Percentiles rank a stretch among this genome's conserved stretches.
Evolutionary conservation across 2,329 filamentous ascomycete genomes (phyloP).

Genomic region (Cladophialophora exuberans): DNA sequence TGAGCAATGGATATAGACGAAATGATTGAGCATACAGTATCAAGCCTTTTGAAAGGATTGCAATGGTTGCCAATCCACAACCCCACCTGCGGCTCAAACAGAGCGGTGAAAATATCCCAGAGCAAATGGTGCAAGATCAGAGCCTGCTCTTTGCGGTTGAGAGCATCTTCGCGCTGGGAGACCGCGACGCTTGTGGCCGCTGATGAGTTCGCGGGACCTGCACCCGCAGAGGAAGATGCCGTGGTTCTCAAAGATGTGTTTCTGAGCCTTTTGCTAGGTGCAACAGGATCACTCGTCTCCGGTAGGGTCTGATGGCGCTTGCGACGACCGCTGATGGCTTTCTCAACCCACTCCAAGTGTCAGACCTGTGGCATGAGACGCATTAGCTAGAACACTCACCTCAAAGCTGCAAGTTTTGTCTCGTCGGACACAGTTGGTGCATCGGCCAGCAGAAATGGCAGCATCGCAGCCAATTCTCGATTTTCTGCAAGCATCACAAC

Average conservation of each 20-base stretch:
- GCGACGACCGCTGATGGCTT: not conserved
- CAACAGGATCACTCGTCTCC: not conserved
- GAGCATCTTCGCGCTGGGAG: not conserved
- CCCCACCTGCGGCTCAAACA: constrained; percentile 16
- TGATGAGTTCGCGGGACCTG: not conserved
- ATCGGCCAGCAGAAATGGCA: not conserved
- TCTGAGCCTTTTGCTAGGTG: not conserved
- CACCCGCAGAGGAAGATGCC: not conserved
- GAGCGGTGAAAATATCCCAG: constrained; percentile 18
- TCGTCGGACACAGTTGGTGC: constrained; percentile 12
- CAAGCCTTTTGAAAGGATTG: constrained; percentile 11
- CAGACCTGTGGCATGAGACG: not conserved
- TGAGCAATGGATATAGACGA: not conserved
- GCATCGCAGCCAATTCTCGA: constrained; percentile 18
- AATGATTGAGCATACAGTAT: constrained; percentile 1
- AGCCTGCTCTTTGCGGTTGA: constrained; percentile 8
- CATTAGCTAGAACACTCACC: not conserved
- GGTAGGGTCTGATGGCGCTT: not conserved
- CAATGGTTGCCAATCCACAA: constrained; percentile 16
- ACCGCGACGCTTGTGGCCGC: not conserved
- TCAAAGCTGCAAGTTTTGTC: constrained; percentile 11
- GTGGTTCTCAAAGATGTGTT: not conserved
- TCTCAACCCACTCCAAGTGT: not conserved
- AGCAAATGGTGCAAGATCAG: constrained; percentile 11
- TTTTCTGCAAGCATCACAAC: constrained; percentile 16